A percentile compares a stretch with the other conserved stretches of the same genome.
Evolutionary conservation across 2,329 filamentous ascomycete genomes (phyloP).

Genomic region (Penicillium oxalicum): DNA sequence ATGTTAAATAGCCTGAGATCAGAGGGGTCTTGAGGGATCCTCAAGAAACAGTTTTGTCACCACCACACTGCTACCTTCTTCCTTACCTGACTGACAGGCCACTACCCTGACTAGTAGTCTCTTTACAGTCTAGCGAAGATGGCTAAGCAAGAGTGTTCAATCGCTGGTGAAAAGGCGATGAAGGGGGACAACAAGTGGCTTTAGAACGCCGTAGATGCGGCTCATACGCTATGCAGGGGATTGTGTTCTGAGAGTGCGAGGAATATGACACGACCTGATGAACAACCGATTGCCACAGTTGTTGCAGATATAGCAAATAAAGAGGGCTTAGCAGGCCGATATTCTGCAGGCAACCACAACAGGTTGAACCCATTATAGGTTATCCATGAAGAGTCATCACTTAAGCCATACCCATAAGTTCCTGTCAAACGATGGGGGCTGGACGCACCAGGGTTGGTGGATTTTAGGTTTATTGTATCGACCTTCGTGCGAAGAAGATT

Average conservation of each 20-base stretch:
- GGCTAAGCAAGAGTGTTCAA: no score
- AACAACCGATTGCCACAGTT: not conserved
- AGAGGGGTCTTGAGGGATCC: not conserved
- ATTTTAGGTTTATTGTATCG: conserved; percentile 1
- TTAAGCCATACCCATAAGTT: conserved; percentile 1
- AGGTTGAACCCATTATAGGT: conserved; percentile 9
- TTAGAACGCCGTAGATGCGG: not conserved
- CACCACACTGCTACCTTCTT: not conserved
- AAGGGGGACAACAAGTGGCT: not conserved
- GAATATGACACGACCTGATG: not conserved
- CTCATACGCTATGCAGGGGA: not conserved
- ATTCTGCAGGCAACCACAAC: conserved; percentile 9
- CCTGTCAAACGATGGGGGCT: not conserved
- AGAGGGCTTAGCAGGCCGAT: not conserved
- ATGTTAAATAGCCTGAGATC: not conserved
- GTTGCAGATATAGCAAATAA: not conserved
- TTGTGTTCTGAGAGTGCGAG: not conserved
- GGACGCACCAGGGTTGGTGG: not conserved
- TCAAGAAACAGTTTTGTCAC: not conserved
- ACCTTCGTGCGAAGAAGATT: conserved; percentile 3
- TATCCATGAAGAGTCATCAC: conserved; percentile 4
- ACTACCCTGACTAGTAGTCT: not conserved
- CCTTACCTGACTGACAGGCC: no score
- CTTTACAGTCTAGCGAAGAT: no score
- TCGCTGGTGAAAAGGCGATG: not conserved